Evolutionary conservation across 495 filamentous ascomycete species (phyloP).

Genomic region (Neurospora tetrasperma): DNA sequence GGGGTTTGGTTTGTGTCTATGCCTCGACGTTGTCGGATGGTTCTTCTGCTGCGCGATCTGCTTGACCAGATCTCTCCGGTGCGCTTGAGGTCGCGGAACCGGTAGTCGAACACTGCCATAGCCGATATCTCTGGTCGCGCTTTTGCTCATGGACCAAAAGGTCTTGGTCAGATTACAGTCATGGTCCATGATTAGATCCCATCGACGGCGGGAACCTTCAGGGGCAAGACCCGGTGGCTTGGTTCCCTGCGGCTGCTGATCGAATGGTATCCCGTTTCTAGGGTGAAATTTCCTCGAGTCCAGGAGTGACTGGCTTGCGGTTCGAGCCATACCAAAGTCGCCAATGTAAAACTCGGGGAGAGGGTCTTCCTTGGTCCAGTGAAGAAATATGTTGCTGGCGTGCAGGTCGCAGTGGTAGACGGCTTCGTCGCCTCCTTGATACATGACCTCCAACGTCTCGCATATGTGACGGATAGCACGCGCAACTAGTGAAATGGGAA

Average conservation of each 20-base stretch:
- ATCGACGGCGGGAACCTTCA: neutral
- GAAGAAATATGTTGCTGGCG: slow-evolving; percentile 1
- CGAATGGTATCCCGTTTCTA: neutral
- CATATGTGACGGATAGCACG: slow-evolving; percentile 2
- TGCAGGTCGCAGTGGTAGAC: slow-evolving; percentile 11
- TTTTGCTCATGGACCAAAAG: neutral
- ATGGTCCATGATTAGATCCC: neutral
- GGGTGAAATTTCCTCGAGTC: neutral
- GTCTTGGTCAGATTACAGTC: neutral
- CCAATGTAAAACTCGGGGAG: slow-evolving; percentile 6
- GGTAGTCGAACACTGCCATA: neutral
- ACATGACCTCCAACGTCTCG: slow-evolving; percentile 10
- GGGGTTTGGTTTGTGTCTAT: neutral
- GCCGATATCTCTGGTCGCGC: too few relatives aligned
- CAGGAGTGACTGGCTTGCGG: neutral
- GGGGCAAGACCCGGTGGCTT: neutral
- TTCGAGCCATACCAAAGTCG: slow-evolving; percentile 5
- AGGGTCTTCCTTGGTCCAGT: neutral
- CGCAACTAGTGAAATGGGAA: slow-evolving; percentile 5
- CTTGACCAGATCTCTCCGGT: neutral
- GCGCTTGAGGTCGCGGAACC: neutral
- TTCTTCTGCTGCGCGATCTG: neutral
- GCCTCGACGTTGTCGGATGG: neutral
- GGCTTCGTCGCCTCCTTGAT: slow-evolving; percentile 1
- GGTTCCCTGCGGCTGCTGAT: neutral